Evolutionary conservation across 2,329 filamentous ascomycete genomes (phyloP), one percentile per base, ranked within the genome.

Genomic region (Chaetomiaceae sp.): DNA sequence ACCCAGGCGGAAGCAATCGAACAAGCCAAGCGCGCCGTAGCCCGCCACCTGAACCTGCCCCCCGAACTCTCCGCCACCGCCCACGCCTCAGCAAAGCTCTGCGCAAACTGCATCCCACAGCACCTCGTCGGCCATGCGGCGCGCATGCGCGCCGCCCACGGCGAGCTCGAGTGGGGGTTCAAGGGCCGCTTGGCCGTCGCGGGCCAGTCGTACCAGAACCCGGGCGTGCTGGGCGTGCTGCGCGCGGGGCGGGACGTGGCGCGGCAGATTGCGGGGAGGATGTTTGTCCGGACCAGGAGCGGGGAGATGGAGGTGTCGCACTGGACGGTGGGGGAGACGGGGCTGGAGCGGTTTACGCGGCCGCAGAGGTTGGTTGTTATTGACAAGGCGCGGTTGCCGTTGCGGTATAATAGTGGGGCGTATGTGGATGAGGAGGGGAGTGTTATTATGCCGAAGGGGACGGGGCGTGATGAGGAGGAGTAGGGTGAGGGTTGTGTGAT

Each of bases 21-120:
- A 6, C 87, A 92, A 79, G 90, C 91, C 31, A 80, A 81, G 57
- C 70, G 75, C 1, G 75, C 95, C 6, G 74, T 96, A 1, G 72
- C 79, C 57, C 80, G 90, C 19, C 91, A 97, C 64, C 75, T 97
- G 5, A 77, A 78, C 54, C 89, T 96, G 66, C 77, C 72, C 17
- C 59, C 64, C 0, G 79, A 81, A 20, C 72, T 80, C 23, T 84
- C 87, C 0, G 74, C 76, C 17, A 73, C 83, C 11, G 79, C 80
- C 29, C 74, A 83, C n/a, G 79, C 80, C 31, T 74, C 80, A 54
- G 84, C 84, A 15, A 80, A 79, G 53, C 66, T 81, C 43, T 78
- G 77, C 58, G 67, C 74, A 55, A 78, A 94, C 57, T 95, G 91
- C 66, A 94, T 99, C 60, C 92, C 94, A 11, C 94, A 99, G 71